Base-by-base conservation (phyloP, 805 yeast genomes). In the Ogataea haglerorum region DNA sequence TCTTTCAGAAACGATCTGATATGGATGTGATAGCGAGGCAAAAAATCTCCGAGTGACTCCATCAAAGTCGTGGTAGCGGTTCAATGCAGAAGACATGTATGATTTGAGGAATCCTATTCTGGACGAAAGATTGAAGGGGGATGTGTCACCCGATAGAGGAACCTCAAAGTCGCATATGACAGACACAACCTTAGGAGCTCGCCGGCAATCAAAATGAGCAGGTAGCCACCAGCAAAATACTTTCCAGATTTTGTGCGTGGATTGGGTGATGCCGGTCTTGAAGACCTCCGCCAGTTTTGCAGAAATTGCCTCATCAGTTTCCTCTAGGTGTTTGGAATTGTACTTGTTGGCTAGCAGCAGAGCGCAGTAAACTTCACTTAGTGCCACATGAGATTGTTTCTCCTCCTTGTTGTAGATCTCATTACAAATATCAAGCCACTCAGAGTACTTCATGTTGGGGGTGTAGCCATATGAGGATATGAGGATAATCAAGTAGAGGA, bases 211-310 rank as follows among this genome's bases (percentile, higher is more conserved):
- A 27, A 79, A 67, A 49, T 76, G 81, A 0, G 78, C 60, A 0
- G 88, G 84, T 1, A 79, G 54, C 85, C 88, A 83, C 82, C 87
- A 82, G 3, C 82, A 68, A 36, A 86, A 75, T 0, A 87, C 73
- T 25, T 71, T 70, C 97, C 97, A 93, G 29, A 85, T 78, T 14
- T 72, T 75, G 27, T 72, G 62, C 3, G 81, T 82, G 23, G 89
- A 93, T 3, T 88, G 95, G 1, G 86, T 75, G 40, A 91, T 60
- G 33, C 82, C 86, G 24, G 70, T 63, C 6, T 68, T 65, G 24
- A 87, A 67, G 4, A 80, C 70, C 0, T 56, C 48, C 0, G 54
- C 51, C 29, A 85, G 57, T 42, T 76, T 77, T 1, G 45, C 50
- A 1, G 69, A 53, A 16, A 84, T 53, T 38, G 71, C 73, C 0